Evolutionary conservation across 768 basidiomycete genomes (phyloP).

Genomic region (Hypsizygus marmoreus): DNA sequence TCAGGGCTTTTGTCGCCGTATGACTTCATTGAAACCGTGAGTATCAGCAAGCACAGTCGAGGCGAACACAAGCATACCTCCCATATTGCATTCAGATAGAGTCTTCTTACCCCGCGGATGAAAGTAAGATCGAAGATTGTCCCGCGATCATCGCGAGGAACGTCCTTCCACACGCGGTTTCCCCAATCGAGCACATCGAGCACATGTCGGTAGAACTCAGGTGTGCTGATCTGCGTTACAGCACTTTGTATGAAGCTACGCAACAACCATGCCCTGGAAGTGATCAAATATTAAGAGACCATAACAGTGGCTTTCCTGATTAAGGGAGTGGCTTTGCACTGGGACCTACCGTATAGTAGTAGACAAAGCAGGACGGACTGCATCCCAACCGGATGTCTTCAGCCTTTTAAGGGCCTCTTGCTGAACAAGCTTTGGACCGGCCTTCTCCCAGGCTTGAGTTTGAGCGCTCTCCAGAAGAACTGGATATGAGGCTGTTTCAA

Average conservation of each 20-base stretch:
- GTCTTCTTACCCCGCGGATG: constrained; percentile 39
- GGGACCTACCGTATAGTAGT: constrained; percentile 37
- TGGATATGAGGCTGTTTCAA: constrained; percentile 15
- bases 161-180: constrained; percentile 36
- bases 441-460: constrained; percentile 33
- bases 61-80: constrained; percentile 22
- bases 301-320: neutral
- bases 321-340: neutral
- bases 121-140: constrained; percentile 44
- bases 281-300: neutral
- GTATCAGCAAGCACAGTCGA: neutral
- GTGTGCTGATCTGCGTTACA: constrained; percentile 19
- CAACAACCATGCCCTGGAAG: constrained; percentile 41
- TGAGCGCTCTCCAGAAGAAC: constrained; percentile 31
- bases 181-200: constrained; percentile 48
- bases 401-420: constrained; percentile 33
- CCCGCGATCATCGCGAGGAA: constrained; percentile 39
- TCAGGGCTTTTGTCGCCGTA: constrained; percentile 12
- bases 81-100: constrained; percentile 36
- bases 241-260: constrained; percentile 31
- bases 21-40: constrained; percentile 9
- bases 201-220: constrained; percentile 37
- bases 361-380: constrained; percentile 36
- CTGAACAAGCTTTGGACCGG: constrained; percentile 32
- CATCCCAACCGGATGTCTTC: constrained; percentile 27